Conservation (phyloP, 495 filamentous ascomycete genomes). For the Sphaerosporella brunnea region DNA sequence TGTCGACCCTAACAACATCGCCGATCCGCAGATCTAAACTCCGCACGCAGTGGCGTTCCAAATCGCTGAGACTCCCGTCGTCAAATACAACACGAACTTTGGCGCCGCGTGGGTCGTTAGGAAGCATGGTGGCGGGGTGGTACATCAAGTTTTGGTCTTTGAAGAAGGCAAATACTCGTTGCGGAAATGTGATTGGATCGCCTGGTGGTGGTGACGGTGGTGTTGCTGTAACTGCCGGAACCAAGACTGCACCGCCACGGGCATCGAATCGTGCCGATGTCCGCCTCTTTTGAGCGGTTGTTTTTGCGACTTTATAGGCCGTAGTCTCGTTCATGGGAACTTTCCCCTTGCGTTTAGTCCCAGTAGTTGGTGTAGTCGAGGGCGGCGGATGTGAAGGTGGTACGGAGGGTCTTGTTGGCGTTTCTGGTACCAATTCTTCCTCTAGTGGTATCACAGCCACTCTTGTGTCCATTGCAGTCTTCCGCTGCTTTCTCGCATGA, state of each 20-base stretch:
- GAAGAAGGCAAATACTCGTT: slow-evolving; percentile 25
- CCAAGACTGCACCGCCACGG: no score
- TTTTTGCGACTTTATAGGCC: no score
- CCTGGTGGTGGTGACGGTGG: no score
- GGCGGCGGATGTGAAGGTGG: slow-evolving; percentile 14
- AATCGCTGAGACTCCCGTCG: slow-evolving; percentile 15
- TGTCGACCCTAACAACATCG: slow-evolving; percentile 18
- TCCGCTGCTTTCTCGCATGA: background rate
- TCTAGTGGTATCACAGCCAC: no score
- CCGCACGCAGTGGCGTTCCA: slow-evolving; percentile 13
- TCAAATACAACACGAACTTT: slow-evolving; percentile 18
- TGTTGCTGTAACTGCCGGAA: no score
- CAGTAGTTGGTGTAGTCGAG: slow-evolving; percentile 1
- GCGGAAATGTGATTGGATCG: no score
- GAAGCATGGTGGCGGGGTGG: slow-evolving; percentile 20
- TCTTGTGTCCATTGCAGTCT: slow-evolving; percentile 2
- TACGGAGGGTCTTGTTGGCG: background rate
- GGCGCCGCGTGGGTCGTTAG: background rate
- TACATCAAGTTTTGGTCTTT: slow-evolving; percentile 19
- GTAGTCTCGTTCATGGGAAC: no score
- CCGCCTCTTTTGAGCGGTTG: no score
- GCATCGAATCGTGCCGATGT: no score
- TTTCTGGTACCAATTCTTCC: no score
- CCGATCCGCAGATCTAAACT: slow-evolving; percentile 19
- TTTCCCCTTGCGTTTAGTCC: no score